A percentile compares a stretch with the other conserved stretches of the same genome.
phyloP scores from a whole-genome alignment of 2,329 filamentous ascomycete genomes.

The Pseudogymnoascus destructans region DNA sequence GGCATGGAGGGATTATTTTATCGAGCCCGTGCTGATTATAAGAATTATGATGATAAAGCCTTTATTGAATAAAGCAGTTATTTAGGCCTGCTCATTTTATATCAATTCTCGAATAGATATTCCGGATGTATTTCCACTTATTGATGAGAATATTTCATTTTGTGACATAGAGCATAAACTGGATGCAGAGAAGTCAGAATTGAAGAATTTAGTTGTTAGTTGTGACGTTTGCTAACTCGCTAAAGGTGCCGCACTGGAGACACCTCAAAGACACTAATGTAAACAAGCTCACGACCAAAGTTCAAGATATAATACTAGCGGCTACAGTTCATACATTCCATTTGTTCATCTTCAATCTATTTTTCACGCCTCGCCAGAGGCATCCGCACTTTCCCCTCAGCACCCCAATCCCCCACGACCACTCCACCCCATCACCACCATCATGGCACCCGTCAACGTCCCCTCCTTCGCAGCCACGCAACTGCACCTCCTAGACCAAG shows the following conservation, averaged over 20 bases:
- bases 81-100: neutral
- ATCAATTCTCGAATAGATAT: neutral
- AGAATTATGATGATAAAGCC: neutral
- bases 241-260: neutral
- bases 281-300: neutral
- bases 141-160: neutral
- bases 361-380: neutral
- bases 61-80: neutral
- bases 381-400: neutral
- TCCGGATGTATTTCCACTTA: neutral
- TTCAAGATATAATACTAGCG: neutral
- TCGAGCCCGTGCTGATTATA: neutral
- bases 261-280: neutral
- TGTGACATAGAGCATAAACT: neutral
- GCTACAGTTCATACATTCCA: neutral
- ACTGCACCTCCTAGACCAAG: conserved; percentile 53
- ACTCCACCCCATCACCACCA: conserved; percentile 25
- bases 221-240: neutral
- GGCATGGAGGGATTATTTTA: conserved; percentile 7
- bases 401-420: neutral
- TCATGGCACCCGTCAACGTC: conserved; percentile 41
- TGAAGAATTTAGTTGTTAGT: neutral
- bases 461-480: conserved; percentile 58
- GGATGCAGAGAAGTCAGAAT: neutral
- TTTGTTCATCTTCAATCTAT: neutral